Evolutionary conservation across 495 filamentous ascomycete species (phyloP).

Genomic region (Talaromyces stipitatus): DNA sequence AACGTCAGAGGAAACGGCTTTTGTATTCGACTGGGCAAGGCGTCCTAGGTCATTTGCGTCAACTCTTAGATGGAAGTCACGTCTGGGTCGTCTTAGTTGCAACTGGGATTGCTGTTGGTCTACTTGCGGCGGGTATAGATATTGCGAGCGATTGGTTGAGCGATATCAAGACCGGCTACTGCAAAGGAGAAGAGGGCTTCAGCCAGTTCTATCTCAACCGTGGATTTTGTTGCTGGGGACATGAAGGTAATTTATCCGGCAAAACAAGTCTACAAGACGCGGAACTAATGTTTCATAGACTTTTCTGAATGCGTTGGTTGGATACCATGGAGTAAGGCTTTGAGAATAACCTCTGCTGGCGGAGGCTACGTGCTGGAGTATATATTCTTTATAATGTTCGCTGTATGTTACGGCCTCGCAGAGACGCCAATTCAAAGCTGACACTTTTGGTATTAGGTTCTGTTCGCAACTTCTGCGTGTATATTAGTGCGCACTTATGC

Average conservation of each 20-base stretch:
- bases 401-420: slow-evolving; percentile 44
- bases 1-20: slow-evolving; percentile 75
- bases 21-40: slow-evolving; percentile 64
- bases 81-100: slow-evolving; percentile 82
- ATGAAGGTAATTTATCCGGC: slow-evolving; percentile 53
- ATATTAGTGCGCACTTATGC: slow-evolving; percentile 78
- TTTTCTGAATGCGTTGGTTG: slow-evolving; percentile 72
- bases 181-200: slow-evolving; percentile 61
- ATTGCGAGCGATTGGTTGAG: slow-evolving; percentile 91
- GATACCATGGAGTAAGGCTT: slow-evolving; percentile 72
- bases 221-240: slow-evolving; percentile 87
- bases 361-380: slow-evolving; percentile 80
- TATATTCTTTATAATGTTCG: slow-evolving; percentile 73
- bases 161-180: slow-evolving; percentile 90
- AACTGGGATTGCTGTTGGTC: slow-evolving; percentile 71
- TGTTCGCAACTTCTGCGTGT: slow-evolving; percentile 74
- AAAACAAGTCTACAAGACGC: not conserved
- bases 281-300: slow-evolving; percentile 29
- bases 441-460: slow-evolving; percentile 40
- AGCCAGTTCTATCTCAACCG: slow-evolving; percentile 86
- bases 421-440: slow-evolving; percentile 11
- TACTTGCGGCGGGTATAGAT: slow-evolving; percentile 82
- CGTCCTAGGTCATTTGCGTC: slow-evolving; percentile 61
- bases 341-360: slow-evolving; percentile 54
- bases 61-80: slow-evolving; percentile 75